Evolutionary conservation across 208 protist genomes (phyloP).

Genomic region (Willaertia magna): DNA sequence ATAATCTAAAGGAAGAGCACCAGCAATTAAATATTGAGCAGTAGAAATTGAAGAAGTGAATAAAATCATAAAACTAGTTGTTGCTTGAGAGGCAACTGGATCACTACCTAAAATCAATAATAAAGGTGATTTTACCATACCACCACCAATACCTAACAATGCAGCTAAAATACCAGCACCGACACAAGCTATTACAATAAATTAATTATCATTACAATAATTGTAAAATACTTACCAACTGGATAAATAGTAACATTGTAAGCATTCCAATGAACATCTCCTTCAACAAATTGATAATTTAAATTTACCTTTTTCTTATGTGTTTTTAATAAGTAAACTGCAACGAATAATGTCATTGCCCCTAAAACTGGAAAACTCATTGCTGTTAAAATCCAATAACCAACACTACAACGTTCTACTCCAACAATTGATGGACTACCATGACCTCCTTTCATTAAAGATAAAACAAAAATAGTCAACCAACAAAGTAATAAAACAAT

Average conservation of each 20-base stretch:
- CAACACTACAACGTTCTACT: not conserved
- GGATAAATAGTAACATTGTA: not conserved
- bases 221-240: not conserved
- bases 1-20: not conserved
- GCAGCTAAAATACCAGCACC: not conserved
- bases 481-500: not conserved
- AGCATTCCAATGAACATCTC: not conserved
- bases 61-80: not conserved
- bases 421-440: not conserved
- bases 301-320: not conserved
- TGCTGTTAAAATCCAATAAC: not conserved
- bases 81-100: not conserved
- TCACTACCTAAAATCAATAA: not conserved
- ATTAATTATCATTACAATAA: not conserved
- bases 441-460: slow-evolving; percentile 2
- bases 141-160: slow-evolving; percentile 5
- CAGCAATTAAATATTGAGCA: slow-evolving; percentile 1
- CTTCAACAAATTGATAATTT: not conserved
- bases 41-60: not conserved
- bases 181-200: not conserved
- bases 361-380: not conserved
- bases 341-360: not conserved
- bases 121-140: slow-evolving; percentile 2
- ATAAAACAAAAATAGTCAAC: not conserved
- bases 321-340: not conserved